Percentiles rank a stretch among this genome's conserved stretches.
phyloP scores from a whole-genome alignment of 179 eudicot genomes.

The Vitellaria paradoxa region DNA sequence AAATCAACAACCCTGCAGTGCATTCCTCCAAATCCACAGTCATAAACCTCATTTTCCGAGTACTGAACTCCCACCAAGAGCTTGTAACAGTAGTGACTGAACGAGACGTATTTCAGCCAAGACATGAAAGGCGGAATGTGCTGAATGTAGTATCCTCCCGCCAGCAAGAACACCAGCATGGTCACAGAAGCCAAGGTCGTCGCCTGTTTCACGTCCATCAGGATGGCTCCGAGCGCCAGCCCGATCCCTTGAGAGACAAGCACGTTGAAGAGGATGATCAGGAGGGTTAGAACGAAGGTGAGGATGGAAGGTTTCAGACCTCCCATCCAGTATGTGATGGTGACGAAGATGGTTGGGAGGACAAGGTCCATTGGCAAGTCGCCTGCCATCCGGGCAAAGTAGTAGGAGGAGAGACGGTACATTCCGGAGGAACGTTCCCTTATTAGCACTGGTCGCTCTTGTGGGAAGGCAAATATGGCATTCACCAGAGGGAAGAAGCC shows the following conservation, averaged over 20 bases:
- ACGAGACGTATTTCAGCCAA: conserved; percentile 72
- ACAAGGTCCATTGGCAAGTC: conserved; percentile 82
- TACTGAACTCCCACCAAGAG: conserved; percentile 76
- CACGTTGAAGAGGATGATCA: conserved; percentile 57
- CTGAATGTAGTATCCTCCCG: conserved; percentile 76
- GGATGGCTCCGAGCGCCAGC: conserved; percentile 73
- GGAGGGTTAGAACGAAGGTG: conserved; percentile 50
- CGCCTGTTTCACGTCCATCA: conserved; percentile 82
- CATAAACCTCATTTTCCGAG: conserved; percentile 45
- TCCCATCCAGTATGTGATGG: conserved; percentile 73
- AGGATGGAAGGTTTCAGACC: conserved; percentile 58
- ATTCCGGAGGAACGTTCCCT: conserved; percentile 61
- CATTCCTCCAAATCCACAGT: conserved; percentile 41
- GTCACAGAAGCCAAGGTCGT: conserved; percentile 72
- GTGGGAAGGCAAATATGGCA: conserved; percentile 71
- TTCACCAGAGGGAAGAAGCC: conserved; percentile 76
- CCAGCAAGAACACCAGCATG: conserved; percentile 71
- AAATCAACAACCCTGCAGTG: conserved; percentile 56
- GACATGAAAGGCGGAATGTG: conserved; percentile 58
- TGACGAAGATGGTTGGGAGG: conserved; percentile 59
- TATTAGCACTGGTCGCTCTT: conserved; percentile 59
- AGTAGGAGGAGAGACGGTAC: conserved; percentile 81
- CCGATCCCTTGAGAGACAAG: conserved; percentile 77
- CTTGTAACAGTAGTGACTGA: conserved; percentile 81
- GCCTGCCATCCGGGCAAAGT: conserved; percentile 59